phyloP scores from a whole-genome alignment of 306 rosid species.

The barrel medic (Medicago truncatula) region MtrunA17r5.0-ANR NC_053049.1:20234501-20235000 shows the following conservation, averaged over 20 bases:
- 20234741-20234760: slow-evolving; percentile 77
- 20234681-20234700: neutral
- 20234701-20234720: slow-evolving; percentile 37
- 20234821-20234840: slow-evolving; percentile 84
- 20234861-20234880: slow-evolving; percentile 23
- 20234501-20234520: slow-evolving; percentile 83
- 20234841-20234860: slow-evolving; percentile 49
- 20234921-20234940: no score
- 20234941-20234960: no score
- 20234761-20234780: slow-evolving; percentile 79
- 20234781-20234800: slow-evolving; percentile 88
- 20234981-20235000: no score
- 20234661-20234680: neutral
- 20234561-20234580: slow-evolving; percentile 83
- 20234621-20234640: slow-evolving; percentile 2
- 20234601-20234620: slow-evolving; percentile 6
- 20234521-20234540: slow-evolving; percentile 90
- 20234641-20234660: neutral
- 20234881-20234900: slow-evolving; percentile 16
- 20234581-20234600: slow-evolving; percentile 64
- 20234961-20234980: no score
- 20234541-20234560: slow-evolving; percentile 62
- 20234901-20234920: neutral
- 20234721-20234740: slow-evolving; percentile 81
- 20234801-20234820: slow-evolving; percentile 68